These are phyloP conservation scores for Phytopythium delawarense DNA, from an alignment of 352 stramenopile species.

Conservation along the genomic window DNA sequence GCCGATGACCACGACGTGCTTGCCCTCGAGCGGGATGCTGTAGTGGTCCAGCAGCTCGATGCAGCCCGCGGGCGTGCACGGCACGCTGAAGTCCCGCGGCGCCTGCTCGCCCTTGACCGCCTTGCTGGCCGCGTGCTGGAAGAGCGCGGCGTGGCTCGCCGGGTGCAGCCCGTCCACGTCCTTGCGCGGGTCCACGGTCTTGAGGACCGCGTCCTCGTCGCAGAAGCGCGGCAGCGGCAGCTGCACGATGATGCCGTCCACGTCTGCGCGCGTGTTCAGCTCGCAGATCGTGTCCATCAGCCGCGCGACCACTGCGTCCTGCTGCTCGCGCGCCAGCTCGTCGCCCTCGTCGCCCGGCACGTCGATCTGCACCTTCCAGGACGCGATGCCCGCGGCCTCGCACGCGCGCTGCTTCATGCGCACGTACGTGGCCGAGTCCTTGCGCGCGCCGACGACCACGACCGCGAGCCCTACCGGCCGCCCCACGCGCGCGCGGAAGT, in stretches of 20 bases:
- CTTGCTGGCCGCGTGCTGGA: constrained; percentile 62
- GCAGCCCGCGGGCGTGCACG: constrained; percentile 96
- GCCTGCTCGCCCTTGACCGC: constrained; percentile 27
- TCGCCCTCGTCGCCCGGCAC: constrained; percentile 12
- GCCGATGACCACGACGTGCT: constrained; percentile 96
- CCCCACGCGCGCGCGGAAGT: constrained; percentile 39
- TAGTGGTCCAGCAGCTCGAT: constrained; percentile 93
- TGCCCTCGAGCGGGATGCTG: constrained; percentile 89
- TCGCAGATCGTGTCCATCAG: constrained; percentile 49
- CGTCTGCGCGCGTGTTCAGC: constrained; percentile 63
- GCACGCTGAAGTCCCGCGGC: constrained; percentile 74
- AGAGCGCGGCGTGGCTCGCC: constrained; percentile 93
- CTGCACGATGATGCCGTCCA: constrained; percentile 88
- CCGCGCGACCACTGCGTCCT: constrained; percentile 20
- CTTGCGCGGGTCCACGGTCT: constrained; percentile 90
- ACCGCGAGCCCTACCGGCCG: constrained; percentile 95
- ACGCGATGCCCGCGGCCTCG: constrained; percentile 90
- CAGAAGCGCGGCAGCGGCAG: constrained; percentile 93
- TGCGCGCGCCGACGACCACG: constrained; percentile 94
- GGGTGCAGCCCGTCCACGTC: constrained; percentile 99
- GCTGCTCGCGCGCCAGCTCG: constrained; percentile 14
- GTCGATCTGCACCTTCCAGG: constrained; percentile 73
- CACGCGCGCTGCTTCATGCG: constrained; percentile 99
- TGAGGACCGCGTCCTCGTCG: constrained; percentile 91
- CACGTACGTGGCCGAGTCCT: constrained; percentile 98